phyloP scores from a whole-genome alignment of 352 stramenopile species.

The Globisporangium orthogonon region DNA sequence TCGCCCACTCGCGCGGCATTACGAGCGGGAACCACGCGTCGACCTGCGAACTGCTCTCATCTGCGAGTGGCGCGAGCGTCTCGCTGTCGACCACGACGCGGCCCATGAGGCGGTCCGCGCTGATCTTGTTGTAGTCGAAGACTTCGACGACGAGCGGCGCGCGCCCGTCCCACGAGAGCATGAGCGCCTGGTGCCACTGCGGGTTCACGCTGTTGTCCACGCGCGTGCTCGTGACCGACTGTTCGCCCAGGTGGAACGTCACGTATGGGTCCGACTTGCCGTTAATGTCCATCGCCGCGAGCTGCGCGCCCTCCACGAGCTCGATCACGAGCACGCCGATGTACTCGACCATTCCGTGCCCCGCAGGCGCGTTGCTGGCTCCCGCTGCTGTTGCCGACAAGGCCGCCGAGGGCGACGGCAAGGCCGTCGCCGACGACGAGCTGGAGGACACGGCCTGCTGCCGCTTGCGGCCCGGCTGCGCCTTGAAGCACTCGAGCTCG shows the following conservation, averaged over 20 bases:
- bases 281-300: slow-evolving; percentile 69
- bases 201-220: slow-evolving; percentile 69
- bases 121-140: slow-evolving; percentile 69
- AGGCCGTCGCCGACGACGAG: background rate
- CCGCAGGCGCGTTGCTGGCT: background rate
- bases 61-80: slow-evolving; percentile 27
- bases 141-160: slow-evolving; percentile 63
- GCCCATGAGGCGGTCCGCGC: slow-evolving; percentile 60
- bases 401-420: background rate
- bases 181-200: slow-evolving; percentile 57
- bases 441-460: slow-evolving; percentile 9
- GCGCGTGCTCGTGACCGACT: slow-evolving; percentile 58
- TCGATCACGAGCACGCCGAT: slow-evolving; percentile 72
- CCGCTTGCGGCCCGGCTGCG: slow-evolving; percentile 3
- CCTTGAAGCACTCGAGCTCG: slow-evolving; percentile 42
- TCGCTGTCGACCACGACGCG: slow-evolving; percentile 36
- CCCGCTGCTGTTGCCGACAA: background rate
- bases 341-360: slow-evolving; percentile 81
- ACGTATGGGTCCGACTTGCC: slow-evolving; percentile 81
- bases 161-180: slow-evolving; percentile 74
- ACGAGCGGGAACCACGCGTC: slow-evolving; percentile 50
- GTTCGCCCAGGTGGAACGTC: slow-evolving; percentile 61
- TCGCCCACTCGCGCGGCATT: slow-evolving; percentile 66
- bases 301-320: slow-evolving; percentile 49
- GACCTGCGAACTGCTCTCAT: slow-evolving; percentile 6